Percentiles rank a stretch among this genome's conserved stretches.
These are phyloP conservation scores for Saccharomyces mikatae DNA, from an alignment of 805 yeast genomes.

Conservation along the genomic window DNA sequence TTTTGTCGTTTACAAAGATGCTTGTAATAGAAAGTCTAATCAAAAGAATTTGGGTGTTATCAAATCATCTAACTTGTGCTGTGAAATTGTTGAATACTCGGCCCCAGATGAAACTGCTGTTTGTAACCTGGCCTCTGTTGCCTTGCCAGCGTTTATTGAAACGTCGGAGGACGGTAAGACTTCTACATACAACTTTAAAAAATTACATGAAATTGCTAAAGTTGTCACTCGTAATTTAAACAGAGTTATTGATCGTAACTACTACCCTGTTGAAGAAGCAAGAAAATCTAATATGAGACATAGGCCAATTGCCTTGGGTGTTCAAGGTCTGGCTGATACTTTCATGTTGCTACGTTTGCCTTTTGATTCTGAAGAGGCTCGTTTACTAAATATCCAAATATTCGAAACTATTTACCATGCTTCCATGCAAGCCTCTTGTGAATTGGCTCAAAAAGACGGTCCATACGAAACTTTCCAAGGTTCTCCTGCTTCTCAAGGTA, in stretches of 20 bases:
- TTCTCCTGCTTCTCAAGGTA: conserved; percentile 83
- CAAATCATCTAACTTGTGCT: conserved; percentile 86
- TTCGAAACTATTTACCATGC: conserved; percentile 96
- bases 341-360: conserved; percentile 73
- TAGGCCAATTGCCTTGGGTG: conserved; percentile 90
- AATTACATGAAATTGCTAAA: conserved; percentile 67
- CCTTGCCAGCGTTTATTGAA: conserved; percentile 68
- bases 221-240: conserved; percentile 71
- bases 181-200: conserved; percentile 55
- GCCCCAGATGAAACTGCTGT: conserved; percentile 87
- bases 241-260: conserved; percentile 71
- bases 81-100: conserved; percentile 87
- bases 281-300: conserved; percentile 63
- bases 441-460: conserved; percentile 62
- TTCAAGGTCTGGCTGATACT: conserved; percentile 91
- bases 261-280: conserved; percentile 76
- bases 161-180: conserved; percentile 35
- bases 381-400: conserved; percentile 65
- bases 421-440: conserved; percentile 78
- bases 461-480: conserved; percentile 66
- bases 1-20: conserved; percentile 84
- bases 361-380: conserved; percentile 82
- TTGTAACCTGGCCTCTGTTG: conserved; percentile 85
- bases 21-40: conserved; percentile 77
- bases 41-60: conserved; percentile 87